These are phyloP conservation scores for Gremmenia infestans DNA, from an alignment of 2,329 filamentous ascomycete species.

Conservation along the genomic window DNA sequence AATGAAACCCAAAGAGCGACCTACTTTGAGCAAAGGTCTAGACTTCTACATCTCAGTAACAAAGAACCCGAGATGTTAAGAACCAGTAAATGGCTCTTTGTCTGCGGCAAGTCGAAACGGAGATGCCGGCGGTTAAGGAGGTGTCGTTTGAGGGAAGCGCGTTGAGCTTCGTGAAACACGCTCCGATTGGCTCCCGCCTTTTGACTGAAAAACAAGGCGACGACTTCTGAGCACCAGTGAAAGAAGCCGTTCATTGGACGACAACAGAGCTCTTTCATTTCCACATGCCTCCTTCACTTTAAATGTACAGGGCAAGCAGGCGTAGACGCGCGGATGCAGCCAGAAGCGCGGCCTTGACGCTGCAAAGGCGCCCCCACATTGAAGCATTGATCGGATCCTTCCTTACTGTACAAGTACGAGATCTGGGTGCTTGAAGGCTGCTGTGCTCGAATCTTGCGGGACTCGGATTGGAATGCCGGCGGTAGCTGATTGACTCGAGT, in stretches of 20 bases:
- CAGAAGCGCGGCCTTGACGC: slow-evolving; percentile 5
- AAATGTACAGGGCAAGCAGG: not conserved
- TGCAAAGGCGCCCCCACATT: not conserved
- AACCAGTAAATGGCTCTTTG: slow-evolving; percentile 13
- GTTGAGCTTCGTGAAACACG: slow-evolving; percentile 5
- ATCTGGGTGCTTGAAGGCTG: not conserved
- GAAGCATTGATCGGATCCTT: not conserved
- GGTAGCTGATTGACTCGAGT: not conserved
- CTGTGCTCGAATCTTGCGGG: not conserved
- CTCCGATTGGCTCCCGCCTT: slow-evolving; percentile 15
- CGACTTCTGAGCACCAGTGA: not conserved
- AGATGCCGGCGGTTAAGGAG: slow-evolving; percentile 5
- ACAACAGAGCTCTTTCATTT: not conserved
- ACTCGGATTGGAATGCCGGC: not conserved
- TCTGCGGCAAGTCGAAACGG: slow-evolving; percentile 15
- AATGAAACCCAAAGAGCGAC: slow-evolving; percentile 19
- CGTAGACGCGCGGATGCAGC: slow-evolving; percentile 3
- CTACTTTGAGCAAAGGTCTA: not conserved
- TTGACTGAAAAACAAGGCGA: not conserved
- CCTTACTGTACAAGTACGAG: too few relatives aligned
- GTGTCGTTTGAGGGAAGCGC: slow-evolving; percentile 15
- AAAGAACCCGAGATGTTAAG: not conserved
- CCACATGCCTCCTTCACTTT: not conserved
- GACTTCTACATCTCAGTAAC: not conserved
- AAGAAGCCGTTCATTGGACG: not conserved